Base-by-base conservation (phyloP, 2,329 filamentous ascomycete genomes). In the Scedosporium dehoogii region DNA sequence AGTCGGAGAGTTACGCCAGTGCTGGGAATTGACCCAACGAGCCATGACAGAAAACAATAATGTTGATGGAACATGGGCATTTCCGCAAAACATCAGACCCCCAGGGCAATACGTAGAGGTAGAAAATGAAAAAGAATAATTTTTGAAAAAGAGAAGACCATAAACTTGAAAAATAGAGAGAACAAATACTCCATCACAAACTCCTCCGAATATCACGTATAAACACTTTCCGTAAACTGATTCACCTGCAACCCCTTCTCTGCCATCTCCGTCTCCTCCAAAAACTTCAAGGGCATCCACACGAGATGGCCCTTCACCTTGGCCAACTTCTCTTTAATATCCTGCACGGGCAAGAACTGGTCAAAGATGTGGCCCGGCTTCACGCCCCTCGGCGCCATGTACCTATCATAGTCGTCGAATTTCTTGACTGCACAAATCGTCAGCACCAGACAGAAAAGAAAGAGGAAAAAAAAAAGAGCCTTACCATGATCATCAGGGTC, bases 201-300 rank as follows among this genome's bases (percentile, higher is more conserved):
- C n/a, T 44, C 12, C 44, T 46, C 21, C 1, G 12, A 29, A 29
- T n/a, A 23, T 73, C 68, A 91, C 5, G 89, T 90, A 72, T 91
- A 94, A 65, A 96, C 85, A 81, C 90, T 91, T 79, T 97, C 91
- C 0, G 93, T 97, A 70, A 85, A 88, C 56, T 84, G 76, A 73
- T 97, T 97, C 48, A 97, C 85, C 74, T 92, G 87, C 73, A 97
- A 70, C 0, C 93, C 92, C 69, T 83, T 85, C 77, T 97, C 92
- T 0, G 92, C 92, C 92, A 97, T 96, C 68, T 90, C 82, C 0
- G 87, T 91, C 66, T 96, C 86, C 69, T 84, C 81, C 70, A 97
- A 74, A 72, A 96, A 97, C 56, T 92, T 85, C 69, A 97, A 73
- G n/a, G 92, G 92, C 87, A 96, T 93, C 90, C 91, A 96, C 6